Percentiles rank a stretch among this genome's conserved stretches.
phyloP scores from a whole-genome alignment of 176 grass and related monocot genomes.

The Rhipidocladum racemiflorum region DNA sequence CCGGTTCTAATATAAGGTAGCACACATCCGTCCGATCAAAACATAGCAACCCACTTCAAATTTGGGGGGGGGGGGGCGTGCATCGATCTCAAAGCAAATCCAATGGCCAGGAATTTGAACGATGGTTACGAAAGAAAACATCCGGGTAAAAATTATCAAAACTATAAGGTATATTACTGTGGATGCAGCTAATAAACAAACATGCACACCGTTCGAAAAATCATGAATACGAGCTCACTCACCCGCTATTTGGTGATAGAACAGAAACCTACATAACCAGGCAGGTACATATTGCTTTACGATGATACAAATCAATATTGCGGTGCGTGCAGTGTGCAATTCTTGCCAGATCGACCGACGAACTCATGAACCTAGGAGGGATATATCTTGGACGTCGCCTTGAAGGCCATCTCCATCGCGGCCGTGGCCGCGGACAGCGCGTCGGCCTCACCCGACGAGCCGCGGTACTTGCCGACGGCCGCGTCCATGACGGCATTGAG shows the following conservation, averaged over 20 bases:
- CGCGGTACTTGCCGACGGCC: slow-evolving; percentile 29
- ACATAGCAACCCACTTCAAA: too few species aligned
- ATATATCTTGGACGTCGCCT: not conserved
- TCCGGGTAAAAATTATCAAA: too few species aligned
- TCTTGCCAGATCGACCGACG: not conserved
- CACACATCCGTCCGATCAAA: too few species aligned
- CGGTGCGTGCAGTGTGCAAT: not conserved
- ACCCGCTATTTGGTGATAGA: too few species aligned
- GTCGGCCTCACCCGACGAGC: slow-evolving; percentile 11
- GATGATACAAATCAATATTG: not conserved
- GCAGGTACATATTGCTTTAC: too few species aligned
- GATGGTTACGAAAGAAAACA: too few species aligned
- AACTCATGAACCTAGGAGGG: not conserved
- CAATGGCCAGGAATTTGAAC: too few species aligned
- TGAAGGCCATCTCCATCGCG: slow-evolving; percentile 33
- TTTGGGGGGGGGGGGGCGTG: too few species aligned
- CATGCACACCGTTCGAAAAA: not conserved
- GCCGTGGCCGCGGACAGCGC: slow-evolving; percentile 31
- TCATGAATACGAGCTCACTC: not conserved
- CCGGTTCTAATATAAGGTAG: too few species aligned
- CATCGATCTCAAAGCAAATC: too few species aligned
- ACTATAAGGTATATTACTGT: too few species aligned
- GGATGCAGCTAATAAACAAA: too few species aligned
- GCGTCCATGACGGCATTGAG: slow-evolving; percentile 34
- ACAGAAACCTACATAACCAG: not conserved